phyloP scores from a whole-genome alignment of 495 filamentous ascomycete genomes.

The Halenospora varia region DNA sequence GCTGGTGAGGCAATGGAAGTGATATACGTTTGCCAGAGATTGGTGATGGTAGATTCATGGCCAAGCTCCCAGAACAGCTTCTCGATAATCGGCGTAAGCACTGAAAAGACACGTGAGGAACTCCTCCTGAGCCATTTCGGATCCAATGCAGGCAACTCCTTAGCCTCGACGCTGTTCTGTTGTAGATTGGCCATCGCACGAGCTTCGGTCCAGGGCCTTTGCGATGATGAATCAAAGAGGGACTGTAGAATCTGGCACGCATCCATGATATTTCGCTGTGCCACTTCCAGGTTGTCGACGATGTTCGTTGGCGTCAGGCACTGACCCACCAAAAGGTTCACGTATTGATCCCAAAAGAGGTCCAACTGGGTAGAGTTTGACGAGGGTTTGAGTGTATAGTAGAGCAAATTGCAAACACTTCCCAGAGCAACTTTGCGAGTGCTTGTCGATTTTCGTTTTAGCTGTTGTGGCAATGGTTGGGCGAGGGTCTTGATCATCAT shows the following conservation, averaged over 20 bases:
- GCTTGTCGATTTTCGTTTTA: constrained; percentile 56
- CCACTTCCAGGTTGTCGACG: constrained; percentile 26
- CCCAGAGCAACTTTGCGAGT: constrained; percentile 54
- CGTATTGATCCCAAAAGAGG: constrained; percentile 73
- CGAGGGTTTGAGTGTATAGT: constrained; percentile 78
- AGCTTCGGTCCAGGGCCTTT: constrained; percentile 68
- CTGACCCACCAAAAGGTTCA: constrained; percentile 50
- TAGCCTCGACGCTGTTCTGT: constrained; percentile 46
- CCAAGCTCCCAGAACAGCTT: constrained; percentile 48
- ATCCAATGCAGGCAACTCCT: constrained; percentile 76
- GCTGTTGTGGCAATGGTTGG: constrained; percentile 63
- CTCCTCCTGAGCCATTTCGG: constrained; percentile 83
- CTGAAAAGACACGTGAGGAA: constrained; percentile 51
- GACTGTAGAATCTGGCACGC: constrained; percentile 62
- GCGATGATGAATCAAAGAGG: constrained; percentile 62
- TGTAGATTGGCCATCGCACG: constrained; percentile 50
- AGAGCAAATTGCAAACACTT: constrained; percentile 75
- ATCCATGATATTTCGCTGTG: constrained; percentile 35
- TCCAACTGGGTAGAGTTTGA: constrained; percentile 59
- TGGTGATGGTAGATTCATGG: constrained; percentile 41
- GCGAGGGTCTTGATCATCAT: constrained; percentile 62
- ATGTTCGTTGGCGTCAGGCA: constrained; percentile 27
- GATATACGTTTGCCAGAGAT: constrained; percentile 67
- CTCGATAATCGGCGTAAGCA: constrained; percentile 61
- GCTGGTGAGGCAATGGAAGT: constrained; percentile 70